Evolutionary conservation across 192 early-diverging fungal genomes (phyloP).

Genomic region (Umbelopsis ramanniana): DNA sequence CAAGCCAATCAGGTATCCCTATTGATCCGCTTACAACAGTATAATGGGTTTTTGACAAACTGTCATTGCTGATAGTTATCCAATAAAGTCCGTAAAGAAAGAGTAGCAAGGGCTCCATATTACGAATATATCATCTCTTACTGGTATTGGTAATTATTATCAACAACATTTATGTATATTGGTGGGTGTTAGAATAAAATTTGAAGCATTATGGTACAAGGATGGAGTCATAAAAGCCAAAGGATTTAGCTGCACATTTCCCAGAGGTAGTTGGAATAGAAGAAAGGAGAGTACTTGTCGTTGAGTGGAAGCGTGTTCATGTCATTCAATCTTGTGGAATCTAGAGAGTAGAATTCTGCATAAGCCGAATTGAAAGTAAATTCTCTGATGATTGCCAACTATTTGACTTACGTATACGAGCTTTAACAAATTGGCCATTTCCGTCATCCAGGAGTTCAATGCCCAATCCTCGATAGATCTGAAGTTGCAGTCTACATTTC

Average conservation of each 20-base stretch:
- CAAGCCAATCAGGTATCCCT: too few species aligned
- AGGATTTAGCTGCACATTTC: conserved; percentile 11
- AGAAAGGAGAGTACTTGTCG: conserved; percentile 28
- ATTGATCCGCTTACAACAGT: too few species aligned
- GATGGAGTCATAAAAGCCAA: background rate
- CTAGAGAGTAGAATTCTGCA: background rate
- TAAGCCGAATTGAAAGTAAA: background rate
- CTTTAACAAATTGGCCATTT: conserved; percentile 35
- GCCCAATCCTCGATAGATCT: conserved; percentile 44
- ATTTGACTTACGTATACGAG: conserved; percentile 42
- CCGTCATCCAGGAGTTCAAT: conserved; percentile 47
- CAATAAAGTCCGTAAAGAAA: too few species aligned
- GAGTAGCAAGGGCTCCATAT: too few species aligned
- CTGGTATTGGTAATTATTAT: too few species aligned
- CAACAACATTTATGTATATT: background rate
- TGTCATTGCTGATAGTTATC: too few species aligned
- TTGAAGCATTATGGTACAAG: background rate
- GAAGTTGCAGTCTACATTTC: conserved; percentile 34
- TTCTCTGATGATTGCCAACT: background rate
- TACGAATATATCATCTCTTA: too few species aligned
- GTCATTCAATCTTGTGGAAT: conserved; percentile 5
- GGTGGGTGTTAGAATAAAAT: background rate
- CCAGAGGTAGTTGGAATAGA: conserved; percentile 26
- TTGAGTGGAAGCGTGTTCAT: conserved; percentile 18
- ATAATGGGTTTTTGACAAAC: too few species aligned